Percentiles rank a stretch among this genome's conserved stretches.
These are phyloP conservation scores for Dryas alaskensis DNA, from an alignment of 306 rosid genomes.

Conservation along the genomic window DNA sequence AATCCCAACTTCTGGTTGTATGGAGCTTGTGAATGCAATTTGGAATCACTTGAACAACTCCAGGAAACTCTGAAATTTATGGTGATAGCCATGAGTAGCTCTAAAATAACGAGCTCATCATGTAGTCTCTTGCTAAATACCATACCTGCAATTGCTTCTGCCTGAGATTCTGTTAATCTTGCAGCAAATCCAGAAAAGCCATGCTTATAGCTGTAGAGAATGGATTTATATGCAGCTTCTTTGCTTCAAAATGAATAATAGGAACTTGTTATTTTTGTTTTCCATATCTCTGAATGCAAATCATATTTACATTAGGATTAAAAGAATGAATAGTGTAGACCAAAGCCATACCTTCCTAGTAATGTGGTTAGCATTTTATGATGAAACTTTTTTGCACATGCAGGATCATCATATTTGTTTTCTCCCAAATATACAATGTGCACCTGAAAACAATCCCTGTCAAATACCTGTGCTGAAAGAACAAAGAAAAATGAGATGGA, in stretches of 20 bases:
- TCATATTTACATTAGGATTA: background rate
- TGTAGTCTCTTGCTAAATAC: constrained; percentile 9
- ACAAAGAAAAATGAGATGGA: constrained; percentile 4
- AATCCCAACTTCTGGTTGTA: constrained; percentile 91
- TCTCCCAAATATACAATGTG: constrained; percentile 75
- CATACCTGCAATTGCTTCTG: constrained; percentile 54
- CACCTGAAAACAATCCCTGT: constrained; percentile 40
- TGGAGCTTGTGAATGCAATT: constrained; percentile 63
- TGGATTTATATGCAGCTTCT: constrained; percentile 58
- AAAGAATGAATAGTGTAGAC: background rate
- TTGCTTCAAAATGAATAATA: constrained; percentile 51
- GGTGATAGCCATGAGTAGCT: constrained; percentile 23
- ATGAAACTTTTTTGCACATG: constrained; percentile 45
- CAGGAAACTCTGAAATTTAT: constrained; percentile 53
- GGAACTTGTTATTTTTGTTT: background rate
- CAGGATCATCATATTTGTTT: constrained; percentile 44
- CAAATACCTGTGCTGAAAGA: constrained; percentile 21
- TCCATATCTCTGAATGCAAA: constrained; percentile 8
- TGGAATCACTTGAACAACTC: constrained; percentile 66
- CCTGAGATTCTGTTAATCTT: constrained; percentile 60
- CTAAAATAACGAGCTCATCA: constrained; percentile 20
- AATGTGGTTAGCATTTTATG: constrained; percentile 52
- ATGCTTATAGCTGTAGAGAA: constrained; percentile 75
- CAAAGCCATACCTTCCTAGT: constrained; percentile 57
- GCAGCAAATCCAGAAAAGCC: constrained; percentile 93